Evolutionary conservation across 1,284 basidiomycete genomes (phyloP).

Genomic region (Clitocybe nebularis): DNA sequence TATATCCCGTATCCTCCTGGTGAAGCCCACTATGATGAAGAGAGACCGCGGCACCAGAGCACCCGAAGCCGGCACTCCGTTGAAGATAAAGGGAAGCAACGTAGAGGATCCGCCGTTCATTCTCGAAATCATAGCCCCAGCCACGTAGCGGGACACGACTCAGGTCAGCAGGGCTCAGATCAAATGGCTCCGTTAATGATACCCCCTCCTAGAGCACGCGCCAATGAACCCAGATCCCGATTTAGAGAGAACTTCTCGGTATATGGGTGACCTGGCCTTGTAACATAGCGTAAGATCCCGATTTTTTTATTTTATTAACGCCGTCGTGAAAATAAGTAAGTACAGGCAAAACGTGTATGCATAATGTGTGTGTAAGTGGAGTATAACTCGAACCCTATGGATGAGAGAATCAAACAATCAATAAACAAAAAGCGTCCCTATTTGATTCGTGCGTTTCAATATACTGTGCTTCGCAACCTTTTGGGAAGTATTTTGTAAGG

Average conservation of each 20-base stretch:
- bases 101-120: background rate
- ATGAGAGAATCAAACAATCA: too few relatives aligned
- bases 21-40: too few relatives aligned
- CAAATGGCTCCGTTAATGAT: constrained; percentile 22
- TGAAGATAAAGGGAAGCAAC: constrained; percentile 6
- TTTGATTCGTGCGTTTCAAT: too few relatives aligned
- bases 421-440: too few relatives aligned
- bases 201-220: constrained; percentile 19
- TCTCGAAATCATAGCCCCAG: constrained; percentile 5
- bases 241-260: constrained; percentile 20
- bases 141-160: constrained; percentile 6
- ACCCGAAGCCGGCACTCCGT: background rate
- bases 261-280: constrained; percentile 6
- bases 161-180: constrained; percentile 15
- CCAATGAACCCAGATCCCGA: constrained; percentile 17
- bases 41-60: constrained; percentile 1
- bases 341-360: too few relatives aligned
- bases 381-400: too few relatives aligned
- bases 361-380: too few relatives aligned
- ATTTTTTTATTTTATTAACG: too few relatives aligned
- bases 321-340: too few relatives aligned
- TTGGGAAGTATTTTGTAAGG: too few relatives aligned
- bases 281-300: constrained; percentile 3
- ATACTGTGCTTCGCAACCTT: too few relatives aligned
- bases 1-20: constrained; percentile 15